Evolutionary conservation across 2,329 filamentous ascomycete genomes (phyloP), one percentile per base, ranked within the genome.

Genomic region (Trichoderma guizhouense): DNA sequence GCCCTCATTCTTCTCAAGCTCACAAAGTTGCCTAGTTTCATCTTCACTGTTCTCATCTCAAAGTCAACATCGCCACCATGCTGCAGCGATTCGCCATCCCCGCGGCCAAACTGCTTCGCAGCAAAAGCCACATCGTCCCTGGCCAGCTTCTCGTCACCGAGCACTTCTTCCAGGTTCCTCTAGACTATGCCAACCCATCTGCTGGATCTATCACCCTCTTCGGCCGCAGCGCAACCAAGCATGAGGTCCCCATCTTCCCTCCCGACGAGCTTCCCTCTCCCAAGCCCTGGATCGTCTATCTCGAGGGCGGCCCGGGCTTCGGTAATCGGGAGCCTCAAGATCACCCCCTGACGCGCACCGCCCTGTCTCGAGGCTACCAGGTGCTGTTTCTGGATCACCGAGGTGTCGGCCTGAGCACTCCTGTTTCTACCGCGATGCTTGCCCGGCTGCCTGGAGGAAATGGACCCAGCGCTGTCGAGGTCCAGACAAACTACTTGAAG

Each of bases 331-430:
- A 91, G 64, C 95, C 95, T 2, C 91, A 97, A 78, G 88, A 92
- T 72, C 88, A 90, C 73, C 84, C 90, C 8, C 88, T 94, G 78
- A 92, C 93, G n/a, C 87, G 89, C 36, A 84, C 86, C 34, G 86
- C 94, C 71, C 86, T 98, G 7, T 89, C 91, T 72, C 91, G 91
- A 74, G 95, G 95, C 18, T 98, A 97, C 78, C 93, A 97, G 80
- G 84, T 94, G 60, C 87, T 98, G 2, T 91, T 92, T 74, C 87
- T 98, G n/a, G 95, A 98, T 80, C 95, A 97, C 80, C 90, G 95
- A 65, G 95, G 95, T 14, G 97, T 94, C 3, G 95, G 95, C 1
- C 84, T 97, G 65, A 97, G 93, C 78, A 92, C 90, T 2, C 92
- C 95, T 1, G 88, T 98, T 55, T 92, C 92, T 1, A 89, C 92